Base-by-base conservation (phyloP, 495 filamentous ascomycete genomes). In the Neurospora sp. region DNA sequence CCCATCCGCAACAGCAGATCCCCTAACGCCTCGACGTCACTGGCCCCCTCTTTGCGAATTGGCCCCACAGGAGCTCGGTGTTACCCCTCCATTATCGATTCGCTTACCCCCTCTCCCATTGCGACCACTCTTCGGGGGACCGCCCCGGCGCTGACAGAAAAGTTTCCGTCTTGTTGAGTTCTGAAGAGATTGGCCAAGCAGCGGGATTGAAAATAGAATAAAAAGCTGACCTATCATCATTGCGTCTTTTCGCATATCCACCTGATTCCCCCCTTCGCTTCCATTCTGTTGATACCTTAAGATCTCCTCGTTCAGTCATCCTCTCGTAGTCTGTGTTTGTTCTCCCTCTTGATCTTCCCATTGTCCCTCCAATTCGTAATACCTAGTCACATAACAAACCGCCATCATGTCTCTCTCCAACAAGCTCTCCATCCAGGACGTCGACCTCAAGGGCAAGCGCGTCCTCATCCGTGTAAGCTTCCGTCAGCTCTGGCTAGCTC, bases 361-460 rank as follows among this genome's bases (percentile, higher is more conserved):
- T 22, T 44, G 9, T 22, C 45, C 12, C 31, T n/a, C 22, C 53
- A 65, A 18, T 16, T 65, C 14, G 53, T 65, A 35, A 65, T 65
- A 65, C 27, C 53, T 65, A 65, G 53, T 65, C 53, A 65, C 53
- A 18, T 65, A 65, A 65, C 14, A 65, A 68, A 38, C 59, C 73
- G 12, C 71, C 78, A 91, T 80, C 74, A 99, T 99, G 96, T 98
- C 96, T 90, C 93, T 99, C 81, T 91, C 93, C 73, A 98, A 91
- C 89, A 99, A 98, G 88, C 92, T 99, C 80, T 91, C 93, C 71
- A 97, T 98, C 85, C 92, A 91, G 71, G 95, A 98, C 75, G 90
- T 94, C 78, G 95, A 99, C 85, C 90, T 98, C 82, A 96, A 96
- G 89, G 94, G 87, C 87, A 99, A 98, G 90, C 90, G 95, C 80